phyloP scores from a whole-genome alignment of 352 stramenopile species.

The Phytophthora sp. region DNA sequence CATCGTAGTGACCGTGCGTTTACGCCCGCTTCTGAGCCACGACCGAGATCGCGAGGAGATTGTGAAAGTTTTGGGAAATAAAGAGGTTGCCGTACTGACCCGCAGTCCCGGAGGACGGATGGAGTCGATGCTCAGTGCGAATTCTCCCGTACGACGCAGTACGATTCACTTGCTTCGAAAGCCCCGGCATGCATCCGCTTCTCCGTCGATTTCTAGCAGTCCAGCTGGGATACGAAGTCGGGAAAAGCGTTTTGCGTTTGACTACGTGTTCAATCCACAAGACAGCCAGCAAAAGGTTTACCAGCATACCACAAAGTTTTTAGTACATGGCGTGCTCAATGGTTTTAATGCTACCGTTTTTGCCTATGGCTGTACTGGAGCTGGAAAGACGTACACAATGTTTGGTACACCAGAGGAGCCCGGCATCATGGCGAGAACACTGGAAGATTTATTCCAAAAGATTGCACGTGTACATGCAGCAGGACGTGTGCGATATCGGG shows the following conservation, averaged over 20 bases:
- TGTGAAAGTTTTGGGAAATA: conserved; percentile 85
- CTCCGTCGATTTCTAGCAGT: conserved; percentile 14
- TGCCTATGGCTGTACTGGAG: conserved; percentile 89
- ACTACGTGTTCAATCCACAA: conserved; percentile 82
- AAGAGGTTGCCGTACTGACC: conserved; percentile 88
- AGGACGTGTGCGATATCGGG: conserved; percentile 39
- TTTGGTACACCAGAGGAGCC: conserved; percentile 81
- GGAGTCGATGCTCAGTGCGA: conserved; percentile 11
- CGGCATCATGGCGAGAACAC: conserved; percentile 89
- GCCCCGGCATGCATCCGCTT: conserved; percentile 41
- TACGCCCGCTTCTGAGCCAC: conserved; percentile 81
- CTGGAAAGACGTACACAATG: conserved; percentile 94
- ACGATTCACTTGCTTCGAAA: conserved; percentile 43
- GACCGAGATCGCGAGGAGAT: conserved; percentile 76
- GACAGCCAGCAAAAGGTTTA: conserved; percentile 86
- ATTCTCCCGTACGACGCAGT: conserved; percentile 28
- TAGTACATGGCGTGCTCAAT: conserved; percentile 89
- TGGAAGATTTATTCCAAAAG: conserved; percentile 86
- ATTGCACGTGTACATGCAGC: conserved; percentile 47
- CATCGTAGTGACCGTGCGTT: conserved; percentile 89
- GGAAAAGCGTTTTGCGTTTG: conserved; percentile 91
- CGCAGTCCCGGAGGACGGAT: conserved; percentile 16
- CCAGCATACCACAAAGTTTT: conserved; percentile 84
- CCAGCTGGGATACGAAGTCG: conserved; percentile 28
- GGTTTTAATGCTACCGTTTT: conserved; percentile 94